Conservation (phyloP, 2,329 filamentous ascomycete genomes). For the Ophiostoma australiae region DNA sequence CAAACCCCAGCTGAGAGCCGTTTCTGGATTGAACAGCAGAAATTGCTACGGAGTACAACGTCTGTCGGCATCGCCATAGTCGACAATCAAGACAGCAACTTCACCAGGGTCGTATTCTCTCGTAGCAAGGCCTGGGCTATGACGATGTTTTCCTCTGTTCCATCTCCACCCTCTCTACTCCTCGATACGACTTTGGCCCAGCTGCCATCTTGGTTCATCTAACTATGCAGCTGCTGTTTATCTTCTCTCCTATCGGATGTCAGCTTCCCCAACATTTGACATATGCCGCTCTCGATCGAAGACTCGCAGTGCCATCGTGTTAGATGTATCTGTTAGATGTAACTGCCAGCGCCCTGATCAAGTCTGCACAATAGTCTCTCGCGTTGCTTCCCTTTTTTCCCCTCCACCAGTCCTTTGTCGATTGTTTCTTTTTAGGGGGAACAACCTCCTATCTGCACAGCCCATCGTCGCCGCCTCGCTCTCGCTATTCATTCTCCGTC, state of each 20-base stretch:
- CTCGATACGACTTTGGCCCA: background rate
- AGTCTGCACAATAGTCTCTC: no score
- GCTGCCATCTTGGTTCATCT: background rate
- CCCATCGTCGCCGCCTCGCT: background rate
- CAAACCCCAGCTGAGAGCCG: background rate
- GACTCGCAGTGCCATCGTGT: background rate
- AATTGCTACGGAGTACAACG: no score
- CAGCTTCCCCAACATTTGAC: background rate
- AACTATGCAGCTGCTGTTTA: background rate
- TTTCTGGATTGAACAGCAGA: background rate
- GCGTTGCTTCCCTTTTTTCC: background rate
- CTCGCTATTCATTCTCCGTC: background rate
- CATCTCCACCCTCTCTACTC: background rate
- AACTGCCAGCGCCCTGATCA: no score
- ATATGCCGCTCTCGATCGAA: background rate
- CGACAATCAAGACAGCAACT: background rate
- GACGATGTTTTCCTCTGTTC: background rate
- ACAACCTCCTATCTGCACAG: no score
- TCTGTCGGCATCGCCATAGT: background rate
- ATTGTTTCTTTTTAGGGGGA: background rate
- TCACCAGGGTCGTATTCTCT: background rate
- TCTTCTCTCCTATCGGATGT: background rate
- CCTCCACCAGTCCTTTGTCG: background rate
- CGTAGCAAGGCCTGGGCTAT: background rate
- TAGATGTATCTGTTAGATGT: background rate